These are phyloP conservation scores for Penicillium riverlandense DNA, from an alignment of 495 filamentous ascomycete genomes.

Conservation along the genomic window DNA sequence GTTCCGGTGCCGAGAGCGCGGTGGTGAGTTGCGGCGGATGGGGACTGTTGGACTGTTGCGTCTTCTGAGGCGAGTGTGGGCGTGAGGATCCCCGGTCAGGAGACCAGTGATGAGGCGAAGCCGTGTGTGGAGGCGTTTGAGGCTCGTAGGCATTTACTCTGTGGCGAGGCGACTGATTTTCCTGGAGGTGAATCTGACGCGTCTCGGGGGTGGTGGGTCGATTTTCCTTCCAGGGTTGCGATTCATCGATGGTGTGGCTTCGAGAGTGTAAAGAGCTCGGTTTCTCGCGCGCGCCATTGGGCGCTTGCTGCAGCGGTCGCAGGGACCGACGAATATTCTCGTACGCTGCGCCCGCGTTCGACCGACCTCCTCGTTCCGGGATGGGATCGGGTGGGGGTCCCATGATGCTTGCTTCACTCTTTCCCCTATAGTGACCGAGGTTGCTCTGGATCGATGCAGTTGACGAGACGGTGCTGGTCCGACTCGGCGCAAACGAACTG, in stretches of 20 bases:
- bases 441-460: constrained; percentile 52
- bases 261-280: constrained; percentile 29
- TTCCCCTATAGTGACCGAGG: constrained; percentile 64
- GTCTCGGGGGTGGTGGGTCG: constrained; percentile 28
- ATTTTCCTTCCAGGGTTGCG: constrained; percentile 27
- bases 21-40: constrained; percentile 35
- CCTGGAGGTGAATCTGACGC: constrained; percentile 20
- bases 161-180: constrained; percentile 24
- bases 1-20: constrained; percentile 58
- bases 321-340: constrained; percentile 68
- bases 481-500: constrained; percentile 57
- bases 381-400: constrained; percentile 1
- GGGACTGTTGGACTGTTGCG: constrained; percentile 28
- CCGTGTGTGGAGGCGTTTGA: constrained; percentile 23
- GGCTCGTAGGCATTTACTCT: constrained; percentile 14
- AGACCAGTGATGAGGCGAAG: constrained; percentile 25
- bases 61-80: constrained; percentile 33
- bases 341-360: constrained; percentile 53
- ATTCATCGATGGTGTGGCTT: constrained; percentile 38
- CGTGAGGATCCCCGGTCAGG: constrained; percentile 24
- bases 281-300: constrained; percentile 38
- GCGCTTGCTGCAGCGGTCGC: constrained; percentile 66
- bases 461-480: constrained; percentile 73
- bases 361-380: constrained; percentile 12
- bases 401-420: constrained; percentile 58